Evolutionary conservation across 352 stramenopile species (phyloP).

Genomic region (Phytophthora sp.): DNA sequence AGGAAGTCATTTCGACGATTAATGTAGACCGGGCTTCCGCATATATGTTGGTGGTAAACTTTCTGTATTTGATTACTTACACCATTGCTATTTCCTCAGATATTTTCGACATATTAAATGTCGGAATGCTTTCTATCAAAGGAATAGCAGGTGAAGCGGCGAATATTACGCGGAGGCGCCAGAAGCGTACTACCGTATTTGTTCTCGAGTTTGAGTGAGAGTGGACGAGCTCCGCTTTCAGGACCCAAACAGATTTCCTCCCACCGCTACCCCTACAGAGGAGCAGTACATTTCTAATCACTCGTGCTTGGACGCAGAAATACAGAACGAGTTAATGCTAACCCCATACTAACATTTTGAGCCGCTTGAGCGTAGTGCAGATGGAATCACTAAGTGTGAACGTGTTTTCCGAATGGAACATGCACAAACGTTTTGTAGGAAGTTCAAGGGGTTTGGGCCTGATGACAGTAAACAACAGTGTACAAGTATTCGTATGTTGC

Average conservation of each 20-base stretch:
- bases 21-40: background rate
- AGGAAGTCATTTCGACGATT: constrained; percentile 2
- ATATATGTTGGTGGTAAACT: constrained; percentile 1
- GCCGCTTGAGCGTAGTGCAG: background rate
- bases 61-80: constrained; percentile 12
- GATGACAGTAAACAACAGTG: constrained; percentile 10
- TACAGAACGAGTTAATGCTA: constrained; percentile 1
- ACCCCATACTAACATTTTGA: constrained; percentile 8
- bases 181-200: constrained; percentile 8
- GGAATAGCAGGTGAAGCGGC: background rate
- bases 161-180: constrained; percentile 7
- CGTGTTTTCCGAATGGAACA: constrained; percentile 13
- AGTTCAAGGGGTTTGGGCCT: constrained; percentile 3
- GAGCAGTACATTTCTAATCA: constrained; percentile 2
- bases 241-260: background rate
- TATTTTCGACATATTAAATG: constrained; percentile 16
- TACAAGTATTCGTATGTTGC: constrained; percentile 4
- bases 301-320: background rate
- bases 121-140: constrained; percentile 4
- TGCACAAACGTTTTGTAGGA: constrained; percentile 20
- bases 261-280: background rate
- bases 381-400: constrained; percentile 14
- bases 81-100: constrained; percentile 8
- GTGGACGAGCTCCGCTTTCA: background rate
- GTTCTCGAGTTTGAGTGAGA: background rate